These are phyloP conservation scores for Purpureocillium lavendulum DNA, from an alignment of 2,329 filamentous ascomycete genomes.

Conservation along the genomic window DNA sequence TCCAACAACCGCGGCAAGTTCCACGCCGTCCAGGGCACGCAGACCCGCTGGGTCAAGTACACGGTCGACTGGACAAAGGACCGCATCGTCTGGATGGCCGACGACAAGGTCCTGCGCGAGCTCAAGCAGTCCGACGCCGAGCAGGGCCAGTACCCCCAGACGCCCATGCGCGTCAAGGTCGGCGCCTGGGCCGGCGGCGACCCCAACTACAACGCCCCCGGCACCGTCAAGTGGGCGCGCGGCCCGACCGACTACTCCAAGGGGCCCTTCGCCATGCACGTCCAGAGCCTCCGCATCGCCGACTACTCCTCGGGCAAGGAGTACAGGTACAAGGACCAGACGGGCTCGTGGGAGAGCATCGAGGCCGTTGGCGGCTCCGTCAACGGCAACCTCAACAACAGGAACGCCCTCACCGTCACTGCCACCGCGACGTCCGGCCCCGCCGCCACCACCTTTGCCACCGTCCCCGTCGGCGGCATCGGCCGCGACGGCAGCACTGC, in stretches of 20 bases:
- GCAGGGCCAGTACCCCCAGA: conserved; percentile 77
- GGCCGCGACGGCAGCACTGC: conserved; percentile 45
- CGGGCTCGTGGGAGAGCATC: conserved; percentile 77
- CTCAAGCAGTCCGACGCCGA: conserved; percentile 63
- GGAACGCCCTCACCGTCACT: conserved; percentile 37
- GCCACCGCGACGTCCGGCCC: conserved; percentile 54
- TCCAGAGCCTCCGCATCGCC: conserved; percentile 66
- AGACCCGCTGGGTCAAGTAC: conserved; percentile 75
- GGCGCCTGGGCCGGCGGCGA: conserved; percentile 92
- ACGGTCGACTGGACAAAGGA: conserved; percentile 83
- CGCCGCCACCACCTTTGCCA: conserved; percentile 53
- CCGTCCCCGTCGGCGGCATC: conserved; percentile 64
- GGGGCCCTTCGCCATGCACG: conserved; percentile 80
- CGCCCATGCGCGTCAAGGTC: conserved; percentile 89
- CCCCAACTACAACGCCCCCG: conserved; percentile 57
- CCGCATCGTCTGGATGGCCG: conserved; percentile 81
- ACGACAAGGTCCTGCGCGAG: conserved; percentile 67
- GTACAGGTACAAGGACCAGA: conserved; percentile 74
- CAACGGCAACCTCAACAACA: conserved; percentile 56
- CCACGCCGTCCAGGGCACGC: conserved; percentile 60
- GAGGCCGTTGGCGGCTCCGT: conserved; percentile 68
- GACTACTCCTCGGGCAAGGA: conserved; percentile 90
- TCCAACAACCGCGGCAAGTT: conserved; percentile 84
- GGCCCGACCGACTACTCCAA: conserved; percentile 76
- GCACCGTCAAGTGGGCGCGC: conserved; percentile 84